Evolutionary conservation across 148 eudicot genomes (phyloP).

Genomic region (Rhododendron henanense): DNA sequence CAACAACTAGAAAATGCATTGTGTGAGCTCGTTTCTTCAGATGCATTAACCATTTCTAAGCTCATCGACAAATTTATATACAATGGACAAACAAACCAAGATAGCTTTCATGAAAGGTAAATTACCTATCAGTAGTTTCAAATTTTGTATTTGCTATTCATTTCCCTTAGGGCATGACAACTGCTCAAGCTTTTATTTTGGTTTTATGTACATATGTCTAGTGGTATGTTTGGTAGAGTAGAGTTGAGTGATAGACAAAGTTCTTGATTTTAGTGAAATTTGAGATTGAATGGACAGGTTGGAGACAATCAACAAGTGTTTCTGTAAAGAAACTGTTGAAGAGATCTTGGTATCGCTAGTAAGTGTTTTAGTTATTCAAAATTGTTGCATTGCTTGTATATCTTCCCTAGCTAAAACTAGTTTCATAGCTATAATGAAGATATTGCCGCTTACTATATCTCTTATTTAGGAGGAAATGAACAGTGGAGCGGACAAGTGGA

Average conservation of each 20-base stretch:
- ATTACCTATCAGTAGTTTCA: not conserved
- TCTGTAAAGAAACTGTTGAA: conserved; percentile 20
- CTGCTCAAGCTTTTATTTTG: not conserved
- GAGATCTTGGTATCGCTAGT: conserved; percentile 23
- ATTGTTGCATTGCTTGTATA: not conserved
- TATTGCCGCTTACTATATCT: not conserved
- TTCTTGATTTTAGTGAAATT: not conserved
- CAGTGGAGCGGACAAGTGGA: conserved; percentile 22
- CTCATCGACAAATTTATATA: conserved; percentile 11
- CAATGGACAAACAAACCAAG: not conserved
- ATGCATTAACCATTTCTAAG: conserved; percentile 8
- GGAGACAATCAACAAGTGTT: conserved; percentile 22
- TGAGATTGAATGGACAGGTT: conserved; percentile 6
- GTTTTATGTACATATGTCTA: not conserved
- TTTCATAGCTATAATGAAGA: not conserved
- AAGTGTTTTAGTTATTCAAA: not conserved
- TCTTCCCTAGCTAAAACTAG: not conserved
- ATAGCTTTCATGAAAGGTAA: conserved; percentile 16
- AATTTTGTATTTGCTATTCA: not conserved
- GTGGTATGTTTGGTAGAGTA: not conserved
- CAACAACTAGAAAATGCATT: conserved; percentile 17
- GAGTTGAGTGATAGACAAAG: not conserved
- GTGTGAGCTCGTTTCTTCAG: not conserved
- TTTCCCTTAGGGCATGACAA: not conserved
- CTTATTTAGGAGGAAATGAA: not conserved